Percentiles rank a stretch among this genome's conserved stretches.
These are phyloP conservation scores for Phytophthora macrochlamydospora DNA, from an alignment of 352 stramenopile species.

Conservation along the genomic window DNA sequence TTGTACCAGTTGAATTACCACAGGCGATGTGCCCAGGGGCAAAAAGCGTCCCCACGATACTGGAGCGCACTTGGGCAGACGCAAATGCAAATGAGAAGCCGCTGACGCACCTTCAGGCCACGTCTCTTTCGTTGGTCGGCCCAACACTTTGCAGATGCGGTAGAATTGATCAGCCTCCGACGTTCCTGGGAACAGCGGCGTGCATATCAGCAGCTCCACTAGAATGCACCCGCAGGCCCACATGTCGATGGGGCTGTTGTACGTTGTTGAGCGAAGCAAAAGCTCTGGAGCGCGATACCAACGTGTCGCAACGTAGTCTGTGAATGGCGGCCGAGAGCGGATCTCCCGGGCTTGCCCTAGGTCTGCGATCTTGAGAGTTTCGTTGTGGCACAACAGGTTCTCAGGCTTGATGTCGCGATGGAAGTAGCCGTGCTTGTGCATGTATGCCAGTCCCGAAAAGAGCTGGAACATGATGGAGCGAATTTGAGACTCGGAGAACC, in stretches of 20 bases:
- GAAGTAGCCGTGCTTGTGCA: constrained; percentile 88
- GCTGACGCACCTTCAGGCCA: constrained; percentile 93
- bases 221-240: constrained; percentile 86
- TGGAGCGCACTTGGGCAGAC: constrained; percentile 89
- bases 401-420: constrained; percentile 86
- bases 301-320: constrained; percentile 77
- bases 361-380: constrained; percentile 79
- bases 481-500: constrained; percentile 70
- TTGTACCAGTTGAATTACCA: constrained; percentile 84
- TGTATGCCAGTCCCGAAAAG: constrained; percentile 74
- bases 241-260: constrained; percentile 84
- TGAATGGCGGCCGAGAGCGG: constrained; percentile 68
- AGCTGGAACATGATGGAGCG: constrained; percentile 83
- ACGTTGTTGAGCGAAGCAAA: constrained; percentile 62
- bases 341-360: constrained; percentile 79
- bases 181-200: constrained; percentile 80
- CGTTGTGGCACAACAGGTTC: constrained; percentile 67
- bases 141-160: constrained; percentile 94
- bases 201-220: constrained; percentile 76
- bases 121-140: constrained; percentile 83
- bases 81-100: constrained; percentile 91
- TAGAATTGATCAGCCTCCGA: constrained; percentile 97
- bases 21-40: constrained; percentile 64
- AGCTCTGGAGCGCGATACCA: constrained; percentile 85
- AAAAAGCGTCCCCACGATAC: constrained; percentile 75